Conservation (phyloP, 2,329 filamentous ascomycete species). For the Knoxdaviesia proteae region DNA sequence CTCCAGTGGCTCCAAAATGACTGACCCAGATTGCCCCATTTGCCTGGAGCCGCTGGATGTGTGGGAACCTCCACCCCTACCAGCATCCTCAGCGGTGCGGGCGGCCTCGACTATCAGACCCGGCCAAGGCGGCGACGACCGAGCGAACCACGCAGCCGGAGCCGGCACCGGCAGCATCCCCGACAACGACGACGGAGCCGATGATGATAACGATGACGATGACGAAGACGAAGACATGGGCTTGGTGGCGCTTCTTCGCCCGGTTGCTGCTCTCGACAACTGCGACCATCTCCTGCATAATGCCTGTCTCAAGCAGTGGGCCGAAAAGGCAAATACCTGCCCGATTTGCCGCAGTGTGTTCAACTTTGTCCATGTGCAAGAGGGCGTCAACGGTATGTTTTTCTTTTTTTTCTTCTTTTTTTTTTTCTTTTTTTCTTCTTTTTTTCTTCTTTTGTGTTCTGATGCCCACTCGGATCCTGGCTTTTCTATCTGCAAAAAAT, state of each 20-base stretch:
- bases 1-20: slow-evolving; percentile 23
- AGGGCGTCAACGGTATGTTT: slow-evolving; percentile 12
- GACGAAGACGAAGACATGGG: slow-evolving; percentile 8
- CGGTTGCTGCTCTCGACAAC: slow-evolving; percentile 40
- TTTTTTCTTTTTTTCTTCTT: slow-evolving; percentile 1
- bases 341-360: slow-evolving; percentile 89
- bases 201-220: no score
- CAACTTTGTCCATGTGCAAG: slow-evolving; percentile 71
- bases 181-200: no score
- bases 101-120: neutral
- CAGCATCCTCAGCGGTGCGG: neutral
- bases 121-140: no score
- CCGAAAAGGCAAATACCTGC: slow-evolving; percentile 90
- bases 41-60: slow-evolving; percentile 37
- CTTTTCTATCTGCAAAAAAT: no score
- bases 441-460: neutral
- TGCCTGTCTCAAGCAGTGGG: slow-evolving; percentile 82
- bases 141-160: no score
- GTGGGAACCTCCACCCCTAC: slow-evolving; percentile 9
- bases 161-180: no score
- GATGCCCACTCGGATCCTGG: no score
- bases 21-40: slow-evolving; percentile 45
- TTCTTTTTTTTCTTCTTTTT: slow-evolving; percentile 2
- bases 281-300: slow-evolving; percentile 90
- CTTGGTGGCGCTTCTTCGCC: no score